Conservation (phyloP, 1,284 basidiomycete species). For the Cryptococcus deneoformans region DNA sequence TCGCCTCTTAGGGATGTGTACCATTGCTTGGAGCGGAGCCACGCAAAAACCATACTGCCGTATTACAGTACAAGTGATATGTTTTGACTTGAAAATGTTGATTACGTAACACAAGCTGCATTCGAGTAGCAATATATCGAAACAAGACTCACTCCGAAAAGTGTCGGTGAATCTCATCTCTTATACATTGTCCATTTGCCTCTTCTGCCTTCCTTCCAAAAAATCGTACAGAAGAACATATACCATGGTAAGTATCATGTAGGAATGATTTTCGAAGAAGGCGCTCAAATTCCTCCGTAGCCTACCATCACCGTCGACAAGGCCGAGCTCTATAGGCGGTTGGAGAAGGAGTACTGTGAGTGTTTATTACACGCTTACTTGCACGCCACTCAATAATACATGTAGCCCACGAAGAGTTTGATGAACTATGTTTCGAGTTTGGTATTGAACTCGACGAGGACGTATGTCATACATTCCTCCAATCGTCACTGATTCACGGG, state of each 20-base stretch:
- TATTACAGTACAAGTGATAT: no score
- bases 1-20: no score
- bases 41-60: no score
- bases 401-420: constrained; percentile 86
- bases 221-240: not conserved
- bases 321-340: constrained; percentile 83
- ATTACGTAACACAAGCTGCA: no score
- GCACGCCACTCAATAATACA: not conserved
- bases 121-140: no score
- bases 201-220: not conserved
- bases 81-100: no score
- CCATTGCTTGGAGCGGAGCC: no score
- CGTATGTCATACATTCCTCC: constrained; percentile 54
- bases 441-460: constrained; percentile 98
- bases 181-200: no score
- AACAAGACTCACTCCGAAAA: no score
- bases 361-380: constrained; percentile 10
- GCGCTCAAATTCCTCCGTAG: constrained; percentile 40
- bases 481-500: no score
- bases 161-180: no score
- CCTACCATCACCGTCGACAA: constrained; percentile 96
- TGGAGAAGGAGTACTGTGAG: constrained; percentile 80
- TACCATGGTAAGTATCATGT: constrained; percentile 6
- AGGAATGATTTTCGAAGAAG: no score
- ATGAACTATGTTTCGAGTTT: constrained; percentile 95